A percentile compares a stretch with the other conserved stretches of the same genome.
Evolutionary conservation across 805 yeast genomes (phyloP).

Genomic region (Saturnispora sanitii): DNA sequence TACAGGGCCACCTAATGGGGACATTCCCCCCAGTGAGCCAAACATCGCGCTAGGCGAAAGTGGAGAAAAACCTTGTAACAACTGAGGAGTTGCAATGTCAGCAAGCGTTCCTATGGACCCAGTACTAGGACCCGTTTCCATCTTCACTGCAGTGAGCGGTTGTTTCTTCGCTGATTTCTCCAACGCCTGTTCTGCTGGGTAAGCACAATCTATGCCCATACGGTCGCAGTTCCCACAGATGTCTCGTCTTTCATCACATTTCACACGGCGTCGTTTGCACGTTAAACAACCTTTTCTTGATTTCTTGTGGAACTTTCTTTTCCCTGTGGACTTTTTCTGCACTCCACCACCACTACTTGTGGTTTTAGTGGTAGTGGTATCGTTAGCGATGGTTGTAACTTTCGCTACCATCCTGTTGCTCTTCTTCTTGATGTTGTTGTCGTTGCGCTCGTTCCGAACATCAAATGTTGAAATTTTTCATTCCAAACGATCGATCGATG

Average conservation of each 20-base stretch:
- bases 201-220: constrained; percentile 71
- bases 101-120: constrained; percentile 1
- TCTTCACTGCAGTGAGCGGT: too few relatives aligned
- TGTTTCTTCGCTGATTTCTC: neutral
- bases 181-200: constrained; percentile 19
- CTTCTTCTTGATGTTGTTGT: neutral
- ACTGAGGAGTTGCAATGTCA: constrained; percentile 4
- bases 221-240: constrained; percentile 69
- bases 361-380: neutral
- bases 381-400: too few relatives aligned
- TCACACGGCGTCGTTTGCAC: constrained; percentile 82
- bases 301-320: constrained; percentile 82
- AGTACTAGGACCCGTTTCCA: constrained; percentile 2
- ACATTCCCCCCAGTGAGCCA: constrained; percentile 9
- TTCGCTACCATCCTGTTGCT: neutral
- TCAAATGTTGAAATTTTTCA: neutral
- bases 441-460: constrained; percentile 12
- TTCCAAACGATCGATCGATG: too few relatives aligned
- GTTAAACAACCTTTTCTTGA: constrained; percentile 84
- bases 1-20: constrained; percentile 5
- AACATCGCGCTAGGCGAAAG: constrained; percentile 12
- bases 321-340: constrained; percentile 43
- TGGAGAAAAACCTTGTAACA: constrained; percentile 5
- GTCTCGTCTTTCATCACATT: constrained; percentile 85
- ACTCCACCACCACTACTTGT: constrained; percentile 16